Evolutionary conservation across 176 grass and related monocot genomes (phyloP).

Genomic region (Ananas comosus): DNA sequence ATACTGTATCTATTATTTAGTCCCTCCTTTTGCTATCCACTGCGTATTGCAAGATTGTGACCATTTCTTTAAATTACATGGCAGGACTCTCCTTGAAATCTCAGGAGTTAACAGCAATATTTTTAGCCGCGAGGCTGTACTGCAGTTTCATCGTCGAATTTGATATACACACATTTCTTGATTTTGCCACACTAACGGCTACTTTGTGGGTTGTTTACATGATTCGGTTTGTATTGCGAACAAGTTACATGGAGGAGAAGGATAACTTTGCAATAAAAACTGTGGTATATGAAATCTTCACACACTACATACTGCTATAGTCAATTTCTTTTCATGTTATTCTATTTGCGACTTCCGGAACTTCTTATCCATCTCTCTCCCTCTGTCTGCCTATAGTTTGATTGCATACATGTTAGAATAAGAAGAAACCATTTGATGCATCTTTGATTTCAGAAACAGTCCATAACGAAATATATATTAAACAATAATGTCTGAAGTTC

Average conservation of each 20-base stretch:
- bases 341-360: not conserved
- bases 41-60: not conserved
- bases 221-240: conserved; percentile 14
- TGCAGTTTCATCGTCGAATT: conserved; percentile 19
- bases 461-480: too few species aligned
- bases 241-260: conserved; percentile 19
- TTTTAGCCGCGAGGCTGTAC: conserved; percentile 16
- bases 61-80: not conserved
- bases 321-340: too few species aligned
- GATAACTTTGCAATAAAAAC: conserved; percentile 19
- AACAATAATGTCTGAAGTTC: too few species aligned
- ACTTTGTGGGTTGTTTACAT: conserved; percentile 24
- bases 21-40: not conserved
- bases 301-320: too few species aligned
- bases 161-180: conserved; percentile 18
- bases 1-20: not conserved
- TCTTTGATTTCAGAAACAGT: too few species aligned
- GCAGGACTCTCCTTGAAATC: conserved; percentile 20
- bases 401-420: too few species aligned
- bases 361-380: not conserved
- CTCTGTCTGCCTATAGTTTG: too few species aligned
- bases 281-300: conserved; percentile 1
- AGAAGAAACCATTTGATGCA: too few species aligned
- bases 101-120: conserved; percentile 22
- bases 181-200: conserved; percentile 9